Conservation (phyloP, 352 stramenopile species). For the Pythium grandisporangium region DNA sequence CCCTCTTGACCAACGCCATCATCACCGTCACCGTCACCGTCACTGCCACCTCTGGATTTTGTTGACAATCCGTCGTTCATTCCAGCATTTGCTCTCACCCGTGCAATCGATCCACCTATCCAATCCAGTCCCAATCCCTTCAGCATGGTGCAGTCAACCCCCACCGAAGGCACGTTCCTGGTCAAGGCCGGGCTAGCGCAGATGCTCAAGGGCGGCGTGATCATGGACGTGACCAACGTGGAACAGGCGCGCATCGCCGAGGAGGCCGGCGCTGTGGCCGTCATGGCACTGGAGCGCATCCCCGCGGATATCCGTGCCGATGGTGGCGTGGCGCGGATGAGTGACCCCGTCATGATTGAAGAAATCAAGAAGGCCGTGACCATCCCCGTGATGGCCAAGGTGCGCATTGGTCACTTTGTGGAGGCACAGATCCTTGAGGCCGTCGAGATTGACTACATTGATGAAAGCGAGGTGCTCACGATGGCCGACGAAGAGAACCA, state of each 20-base stretch:
- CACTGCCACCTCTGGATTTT: too few relatives aligned
- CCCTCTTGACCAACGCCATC: too few relatives aligned
- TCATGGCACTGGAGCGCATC: conserved; percentile 98
- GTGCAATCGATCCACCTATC: neutral
- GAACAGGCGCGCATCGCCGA: conserved; percentile 96
- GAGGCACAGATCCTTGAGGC: conserved; percentile 98
- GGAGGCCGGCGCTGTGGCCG: conserved; percentile 94
- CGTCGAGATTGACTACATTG: conserved; percentile 98
- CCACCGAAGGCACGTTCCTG: conserved; percentile 74
- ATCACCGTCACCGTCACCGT: too few relatives aligned
- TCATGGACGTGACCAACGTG: conserved; percentile 93
- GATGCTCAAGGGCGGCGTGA: conserved; percentile 99
- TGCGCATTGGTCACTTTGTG: conserved; percentile 97
- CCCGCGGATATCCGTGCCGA: conserved; percentile 96
- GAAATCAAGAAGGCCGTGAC: conserved; percentile 98
- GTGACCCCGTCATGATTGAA: conserved; percentile 95
- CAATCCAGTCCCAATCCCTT: conserved; percentile 13
- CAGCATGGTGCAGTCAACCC: conserved; percentile 12
- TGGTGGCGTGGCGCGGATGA: conserved; percentile 96
- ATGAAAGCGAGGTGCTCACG: conserved; percentile 97
- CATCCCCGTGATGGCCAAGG: conserved; percentile 99
- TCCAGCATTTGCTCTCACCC: neutral
- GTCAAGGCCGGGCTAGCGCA: conserved; percentile 96
- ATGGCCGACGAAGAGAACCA: conserved; percentile 98
- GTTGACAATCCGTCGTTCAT: too few relatives aligned